Evolutionary conservation across 2,329 filamentous ascomycete genomes (phyloP), one percentile per base, ranked within the genome.

Genomic region (Clarireedia homoeocarpa): DNA sequence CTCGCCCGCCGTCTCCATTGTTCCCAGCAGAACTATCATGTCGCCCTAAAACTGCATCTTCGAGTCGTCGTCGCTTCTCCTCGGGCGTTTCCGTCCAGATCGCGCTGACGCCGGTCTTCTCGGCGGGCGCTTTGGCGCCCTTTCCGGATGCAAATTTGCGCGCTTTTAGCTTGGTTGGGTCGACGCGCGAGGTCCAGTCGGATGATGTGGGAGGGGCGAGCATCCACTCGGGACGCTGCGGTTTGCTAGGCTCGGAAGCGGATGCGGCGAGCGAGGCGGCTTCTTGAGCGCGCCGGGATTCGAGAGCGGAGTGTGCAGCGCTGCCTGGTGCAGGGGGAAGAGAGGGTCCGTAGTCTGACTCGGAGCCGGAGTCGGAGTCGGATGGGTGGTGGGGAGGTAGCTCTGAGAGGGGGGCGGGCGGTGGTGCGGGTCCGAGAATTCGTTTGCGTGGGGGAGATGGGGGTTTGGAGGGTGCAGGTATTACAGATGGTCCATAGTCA

Each of bases 81-180:
- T 92, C 88, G 0, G 90, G 88, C 7, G 90, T 96, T 71, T 97
- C 92, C 0, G 89, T 91, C 92, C 92, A 97, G 45, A 92, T 83
- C 0, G 65, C 62, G 48, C 61, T 64, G 6, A 70, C 62, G 2
- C 66, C 67, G 2, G 56, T 58, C 46, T 64, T 65, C 44, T 67
- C 64, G 1, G 57, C 68, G 4, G 71, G 71, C 7, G 71, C 74
- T 59, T 75, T 76, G 2, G 81, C 26, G 3, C 79, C 76, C 65
- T 82, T 84, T 5, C 83, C 82, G 0, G 86, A 87, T 51, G 89
- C 84, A 75, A 96, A 97, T 62, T 89, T 91, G 59, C 90, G 85
- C 61, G 83, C 85, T 64, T 86, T 84, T 58, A 92, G 76, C 71
- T 91, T 91, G 4, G 90, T 92, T 1, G 92, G 89, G 71, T 96